Evolutionary conservation across 768 basidiomycete species (phyloP).

Genomic region (Harrya chromipes): DNA sequence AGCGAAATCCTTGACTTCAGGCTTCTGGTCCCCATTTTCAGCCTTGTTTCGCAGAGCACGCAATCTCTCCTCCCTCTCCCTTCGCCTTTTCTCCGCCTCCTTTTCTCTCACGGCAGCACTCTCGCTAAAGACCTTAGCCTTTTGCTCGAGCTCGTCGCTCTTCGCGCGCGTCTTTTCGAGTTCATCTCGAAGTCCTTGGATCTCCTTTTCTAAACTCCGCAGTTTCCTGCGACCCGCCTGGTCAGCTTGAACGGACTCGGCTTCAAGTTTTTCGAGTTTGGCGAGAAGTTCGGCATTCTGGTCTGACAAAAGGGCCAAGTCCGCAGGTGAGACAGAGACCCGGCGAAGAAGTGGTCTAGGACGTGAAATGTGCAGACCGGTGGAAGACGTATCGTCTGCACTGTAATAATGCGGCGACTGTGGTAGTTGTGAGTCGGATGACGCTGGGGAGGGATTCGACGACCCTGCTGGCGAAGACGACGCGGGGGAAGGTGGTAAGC

Average conservation of each 20-base stretch:
- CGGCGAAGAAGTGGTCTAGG: slow-evolving; percentile 32
- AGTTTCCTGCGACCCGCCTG: slow-evolving; percentile 65
- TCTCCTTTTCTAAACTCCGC: slow-evolving; percentile 75
- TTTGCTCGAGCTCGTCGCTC: slow-evolving; percentile 70
- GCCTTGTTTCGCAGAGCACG: slow-evolving; percentile 47
- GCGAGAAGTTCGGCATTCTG: slow-evolving; percentile 79
- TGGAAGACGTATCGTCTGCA: slow-evolving; percentile 24
- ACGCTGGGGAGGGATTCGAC: slow-evolving; percentile 21
- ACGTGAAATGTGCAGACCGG: slow-evolving; percentile 19
- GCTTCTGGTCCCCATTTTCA: slow-evolving; percentile 28
- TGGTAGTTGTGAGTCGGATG: slow-evolving; percentile 25
- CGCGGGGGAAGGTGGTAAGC: slow-evolving; percentile 50
- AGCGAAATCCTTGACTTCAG: slow-evolving; percentile 55
- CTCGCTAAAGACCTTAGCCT: slow-evolving; percentile 43
- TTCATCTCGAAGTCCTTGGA: slow-evolving; percentile 67
- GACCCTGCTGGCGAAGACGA: slow-evolving; percentile 32
- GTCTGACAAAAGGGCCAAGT: slow-evolving; percentile 69
- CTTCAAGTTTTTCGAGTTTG: slow-evolving; percentile 73
- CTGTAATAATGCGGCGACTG: slow-evolving; percentile 35
- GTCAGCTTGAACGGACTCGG: slow-evolving; percentile 65
- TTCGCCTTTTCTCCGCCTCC: slow-evolving; percentile 28
- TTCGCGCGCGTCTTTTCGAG: slow-evolving; percentile 71
- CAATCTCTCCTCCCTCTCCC: slow-evolving; percentile 49
- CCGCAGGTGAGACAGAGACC: slow-evolving; percentile 63
- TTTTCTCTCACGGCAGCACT: slow-evolving; percentile 26